Evolutionary conservation across 768 basidiomycete genomes (phyloP).

Genomic region (Sistotremastrum suecicum): DNA sequence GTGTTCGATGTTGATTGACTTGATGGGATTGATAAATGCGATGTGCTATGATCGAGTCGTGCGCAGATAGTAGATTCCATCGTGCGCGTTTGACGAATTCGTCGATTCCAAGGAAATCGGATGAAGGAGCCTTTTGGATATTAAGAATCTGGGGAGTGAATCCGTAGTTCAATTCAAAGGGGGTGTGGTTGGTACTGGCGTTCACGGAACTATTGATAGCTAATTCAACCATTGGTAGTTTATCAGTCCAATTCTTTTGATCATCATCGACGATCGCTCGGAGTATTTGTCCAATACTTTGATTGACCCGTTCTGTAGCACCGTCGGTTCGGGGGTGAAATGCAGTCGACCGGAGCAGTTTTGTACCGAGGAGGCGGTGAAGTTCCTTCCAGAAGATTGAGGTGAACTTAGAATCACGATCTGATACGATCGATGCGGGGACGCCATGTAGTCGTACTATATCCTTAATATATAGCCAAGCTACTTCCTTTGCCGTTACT

Average conservation of each 20-base stretch:
- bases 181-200: background rate
- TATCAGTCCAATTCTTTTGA: slow-evolving; percentile 7
- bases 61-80: slow-evolving; percentile 15
- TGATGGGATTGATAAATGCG: slow-evolving; percentile 17
- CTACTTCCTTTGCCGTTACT: slow-evolving; percentile 6
- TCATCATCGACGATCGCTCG: slow-evolving; percentile 3
- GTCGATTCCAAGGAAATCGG: slow-evolving; percentile 8
- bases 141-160: slow-evolving; percentile 6
- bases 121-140: background rate
- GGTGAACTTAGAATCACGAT: slow-evolving; percentile 21
- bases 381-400: slow-evolving; percentile 18
- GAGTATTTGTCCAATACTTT: slow-evolving; percentile 7
- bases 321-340: slow-evolving; percentile 22
- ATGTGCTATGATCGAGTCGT: slow-evolving; percentile 23
- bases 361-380: slow-evolving; percentile 8
- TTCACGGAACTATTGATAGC: background rate
- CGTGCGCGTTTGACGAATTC: slow-evolving; percentile 14
- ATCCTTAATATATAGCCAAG: slow-evolving; percentile 7
- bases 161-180: slow-evolving; percentile 8
- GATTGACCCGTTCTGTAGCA: slow-evolving; percentile 7
- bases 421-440: slow-evolving; percentile 14
- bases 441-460: slow-evolving; percentile 11
- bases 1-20: slow-evolving; percentile 13
- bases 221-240: slow-evolving; percentile 11
- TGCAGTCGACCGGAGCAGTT: slow-evolving; percentile 15